A percentile compares a stretch with the other conserved stretches of the same genome.
These are phyloP conservation scores for Fusarium heterosporum DNA, from an alignment of 2,329 filamentous ascomycete species.

Conservation along the genomic window DNA sequence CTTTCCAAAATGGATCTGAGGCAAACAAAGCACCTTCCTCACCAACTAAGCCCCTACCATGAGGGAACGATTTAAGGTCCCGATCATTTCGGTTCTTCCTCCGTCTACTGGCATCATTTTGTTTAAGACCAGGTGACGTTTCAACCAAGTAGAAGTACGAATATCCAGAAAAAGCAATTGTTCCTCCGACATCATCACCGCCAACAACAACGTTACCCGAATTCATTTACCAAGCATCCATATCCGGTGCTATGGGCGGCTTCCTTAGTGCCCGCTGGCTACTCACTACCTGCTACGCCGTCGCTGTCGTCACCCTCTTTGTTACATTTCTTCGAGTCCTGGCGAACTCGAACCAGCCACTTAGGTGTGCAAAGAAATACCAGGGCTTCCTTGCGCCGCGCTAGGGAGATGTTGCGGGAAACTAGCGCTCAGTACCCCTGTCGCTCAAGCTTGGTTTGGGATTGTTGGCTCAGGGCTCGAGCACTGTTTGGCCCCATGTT, in stretches of 20 bases:
- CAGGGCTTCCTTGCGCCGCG: conserved; percentile 27
- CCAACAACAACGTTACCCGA: background rate
- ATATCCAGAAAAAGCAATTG: background rate
- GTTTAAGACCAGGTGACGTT: background rate
- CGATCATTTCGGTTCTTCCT: background rate
- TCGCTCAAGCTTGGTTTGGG: conserved; percentile 20
- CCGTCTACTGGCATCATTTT: background rate
- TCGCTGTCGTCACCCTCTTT: conserved; percentile 20
- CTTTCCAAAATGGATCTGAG: background rate
- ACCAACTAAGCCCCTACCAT: background rate
- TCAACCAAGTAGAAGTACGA: background rate
- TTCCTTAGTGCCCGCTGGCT: conserved; percentile 46
- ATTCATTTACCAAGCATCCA: background rate
- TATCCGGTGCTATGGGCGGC: conserved; percentile 42
- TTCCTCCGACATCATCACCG: background rate
- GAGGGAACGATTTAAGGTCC: background rate
- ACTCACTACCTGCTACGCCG: conserved; percentile 24
- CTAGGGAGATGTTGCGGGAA: conserved; percentile 35
- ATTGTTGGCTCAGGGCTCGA: conserved; percentile 28
- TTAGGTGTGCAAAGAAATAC: conserved; percentile 4
- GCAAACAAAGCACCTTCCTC: background rate
- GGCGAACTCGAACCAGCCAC: background rate
- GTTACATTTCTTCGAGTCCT: conserved; percentile 10
- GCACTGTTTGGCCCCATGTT: conserved; percentile 35
- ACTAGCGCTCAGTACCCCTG: conserved; percentile 20